Percentiles rank a stretch among this genome's conserved stretches.
These are phyloP conservation scores for Elaeagnus macrophylla DNA, from an alignment of 306 rosid species.

Conservation along the genomic window DNA sequence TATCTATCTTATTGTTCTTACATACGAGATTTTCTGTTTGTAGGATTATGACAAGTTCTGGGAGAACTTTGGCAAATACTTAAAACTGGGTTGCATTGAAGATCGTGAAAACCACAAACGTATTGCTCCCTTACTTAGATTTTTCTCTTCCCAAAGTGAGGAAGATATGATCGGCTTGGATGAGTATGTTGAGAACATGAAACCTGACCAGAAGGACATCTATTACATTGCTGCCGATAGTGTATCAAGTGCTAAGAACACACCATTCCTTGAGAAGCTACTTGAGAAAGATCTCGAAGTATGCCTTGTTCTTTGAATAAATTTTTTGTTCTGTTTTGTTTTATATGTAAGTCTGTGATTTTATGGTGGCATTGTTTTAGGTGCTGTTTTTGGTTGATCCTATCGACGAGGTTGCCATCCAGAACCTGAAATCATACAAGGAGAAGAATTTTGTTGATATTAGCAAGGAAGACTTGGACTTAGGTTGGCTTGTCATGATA, in stretches of 20 bases:
- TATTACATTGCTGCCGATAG: constrained; percentile 88
- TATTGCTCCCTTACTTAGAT: constrained; percentile 86
- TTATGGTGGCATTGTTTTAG: constrained; percentile 33
- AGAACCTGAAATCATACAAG: constrained; percentile 81
- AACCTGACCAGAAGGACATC: constrained; percentile 90
- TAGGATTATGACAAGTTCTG: constrained; percentile 93
- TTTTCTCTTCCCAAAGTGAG: constrained; percentile 88
- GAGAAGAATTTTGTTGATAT: constrained; percentile 89
- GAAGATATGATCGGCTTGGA: constrained; percentile 76
- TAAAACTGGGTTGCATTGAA: constrained; percentile 96
- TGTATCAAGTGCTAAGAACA: constrained; percentile 79
- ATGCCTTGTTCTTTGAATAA: constrained; percentile 10
- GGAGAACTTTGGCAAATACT: constrained; percentile 87
- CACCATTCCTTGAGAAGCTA: constrained; percentile 91
- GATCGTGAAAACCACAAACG: constrained; percentile 98
- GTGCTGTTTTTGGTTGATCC: constrained; percentile 90
- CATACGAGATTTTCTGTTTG: constrained; percentile 11
- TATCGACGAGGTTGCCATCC: constrained; percentile 90
- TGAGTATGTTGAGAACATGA: constrained; percentile 94
- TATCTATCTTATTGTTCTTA: neutral
- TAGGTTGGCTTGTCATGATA: constrained; percentile 36
- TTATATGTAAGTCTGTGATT: constrained; percentile 5
- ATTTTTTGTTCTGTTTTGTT: neutral
- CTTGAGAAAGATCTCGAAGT: constrained; percentile 80
- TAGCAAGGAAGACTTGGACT: constrained; percentile 94